Percentiles rank a stretch among this genome's conserved stretches.
Conservation (phyloP, 2,329 filamentous ascomycete genomes). For the Pseudogymnoascus sp. region DNA sequence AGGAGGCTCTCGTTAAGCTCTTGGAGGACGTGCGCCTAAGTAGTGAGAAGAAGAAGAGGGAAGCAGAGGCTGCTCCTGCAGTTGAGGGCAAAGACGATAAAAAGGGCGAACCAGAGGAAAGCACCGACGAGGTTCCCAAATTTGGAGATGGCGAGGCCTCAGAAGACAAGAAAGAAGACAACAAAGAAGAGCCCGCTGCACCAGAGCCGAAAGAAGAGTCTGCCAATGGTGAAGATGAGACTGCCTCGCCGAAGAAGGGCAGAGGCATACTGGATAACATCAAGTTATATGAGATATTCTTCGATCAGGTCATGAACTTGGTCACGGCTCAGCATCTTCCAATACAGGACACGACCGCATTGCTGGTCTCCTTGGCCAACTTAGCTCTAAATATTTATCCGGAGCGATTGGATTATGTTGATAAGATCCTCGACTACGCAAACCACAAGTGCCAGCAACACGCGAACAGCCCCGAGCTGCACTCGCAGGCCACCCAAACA, state of each 20-base stretch:
- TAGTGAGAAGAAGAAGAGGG: slow-evolving; percentile 39
- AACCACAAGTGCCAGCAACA: slow-evolving; percentile 79
- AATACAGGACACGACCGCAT: slow-evolving; percentile 87
- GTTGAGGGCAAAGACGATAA: slow-evolving; percentile 7
- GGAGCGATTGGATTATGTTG: slow-evolving; percentile 83
- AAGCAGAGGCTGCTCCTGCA: slow-evolving; percentile 10
- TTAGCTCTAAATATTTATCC: slow-evolving; percentile 95
- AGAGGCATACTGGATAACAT: slow-evolving; percentile 63
- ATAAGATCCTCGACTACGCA: slow-evolving; percentile 86
- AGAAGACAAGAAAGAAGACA: slow-evolving; percentile 38
- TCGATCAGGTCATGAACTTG: slow-evolving; percentile 87
- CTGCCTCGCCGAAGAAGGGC: slow-evolving; percentile 19
- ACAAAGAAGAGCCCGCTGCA: slow-evolving; percentile 34
- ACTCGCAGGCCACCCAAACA: slow-evolving; percentile 77
- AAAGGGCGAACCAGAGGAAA: slow-evolving; percentile 27
- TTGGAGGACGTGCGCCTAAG: slow-evolving; percentile 68
- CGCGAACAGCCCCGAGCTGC: slow-evolving; percentile 88
- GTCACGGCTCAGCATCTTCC: slow-evolving; percentile 85
- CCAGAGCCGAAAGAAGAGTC: slow-evolving; percentile 18
- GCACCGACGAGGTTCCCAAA: slow-evolving; percentile 16
- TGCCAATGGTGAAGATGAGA: slow-evolving; percentile 35
- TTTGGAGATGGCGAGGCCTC: slow-evolving; percentile 27
- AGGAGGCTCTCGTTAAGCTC: slow-evolving; percentile 70
- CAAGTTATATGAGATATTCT: slow-evolving; percentile 94
- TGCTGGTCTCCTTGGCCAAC: slow-evolving; percentile 89